Evolutionary conservation across 2,329 filamentous ascomycete genomes (phyloP).

Genomic region (Lachnellula occidentalis): DNA sequence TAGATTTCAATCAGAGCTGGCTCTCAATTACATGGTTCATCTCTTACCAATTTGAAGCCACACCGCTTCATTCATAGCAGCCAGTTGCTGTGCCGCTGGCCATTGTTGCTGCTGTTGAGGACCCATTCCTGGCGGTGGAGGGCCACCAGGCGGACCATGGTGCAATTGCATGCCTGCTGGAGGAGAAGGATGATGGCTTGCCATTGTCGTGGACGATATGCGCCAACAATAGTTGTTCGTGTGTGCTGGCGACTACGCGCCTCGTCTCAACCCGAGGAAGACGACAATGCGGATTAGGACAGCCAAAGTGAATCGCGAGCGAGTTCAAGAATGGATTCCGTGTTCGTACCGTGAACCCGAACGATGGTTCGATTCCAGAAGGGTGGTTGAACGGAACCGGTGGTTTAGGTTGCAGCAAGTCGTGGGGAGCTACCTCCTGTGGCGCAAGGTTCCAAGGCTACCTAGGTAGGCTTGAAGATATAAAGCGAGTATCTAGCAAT

Average conservation of each 20-base stretch:
- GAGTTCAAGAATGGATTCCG: no score
- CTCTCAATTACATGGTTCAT: slow-evolving; percentile 6
- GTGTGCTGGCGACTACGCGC: background rate
- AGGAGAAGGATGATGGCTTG: slow-evolving; percentile 31
- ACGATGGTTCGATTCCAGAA: no score
- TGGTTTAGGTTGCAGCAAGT: no score
- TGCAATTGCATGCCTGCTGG: slow-evolving; percentile 53
- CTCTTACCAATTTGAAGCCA: slow-evolving; percentile 88
- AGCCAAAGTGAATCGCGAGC: background rate
- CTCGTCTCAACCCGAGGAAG: background rate
- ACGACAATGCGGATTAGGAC: background rate
- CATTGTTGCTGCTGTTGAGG: slow-evolving; percentile 23
- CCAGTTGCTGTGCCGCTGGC: slow-evolving; percentile 63
- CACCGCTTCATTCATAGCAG: slow-evolving; percentile 74
- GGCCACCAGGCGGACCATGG: slow-evolving; percentile 28
- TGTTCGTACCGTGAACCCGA: no score
- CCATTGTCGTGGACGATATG: slow-evolving; percentile 20
- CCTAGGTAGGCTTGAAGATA: no score
- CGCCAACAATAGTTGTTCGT: background rate
- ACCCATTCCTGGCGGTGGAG: slow-evolving; percentile 27
- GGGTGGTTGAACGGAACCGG: no score
- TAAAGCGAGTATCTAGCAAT: no score
- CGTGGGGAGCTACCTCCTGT: no score
- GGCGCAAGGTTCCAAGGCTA: no score
- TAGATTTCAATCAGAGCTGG: slow-evolving; percentile 37